phyloP scores from a whole-genome alignment of 2,329 filamentous ascomycete species.

The Scedosporium apiospermum region DNA sequence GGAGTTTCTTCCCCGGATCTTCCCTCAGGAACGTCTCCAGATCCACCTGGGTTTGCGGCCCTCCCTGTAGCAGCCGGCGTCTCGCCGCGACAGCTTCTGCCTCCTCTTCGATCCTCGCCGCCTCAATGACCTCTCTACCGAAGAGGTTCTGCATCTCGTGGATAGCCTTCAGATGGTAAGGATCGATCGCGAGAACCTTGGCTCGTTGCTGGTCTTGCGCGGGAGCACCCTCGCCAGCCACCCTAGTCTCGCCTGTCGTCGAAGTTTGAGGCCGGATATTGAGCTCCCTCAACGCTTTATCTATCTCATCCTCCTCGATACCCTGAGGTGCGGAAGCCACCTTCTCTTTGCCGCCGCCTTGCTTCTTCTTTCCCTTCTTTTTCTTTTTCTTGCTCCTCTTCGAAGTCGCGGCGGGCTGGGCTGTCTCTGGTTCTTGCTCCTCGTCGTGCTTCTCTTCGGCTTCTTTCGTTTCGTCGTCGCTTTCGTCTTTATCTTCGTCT shows the following conservation, averaged over 20 bases:
- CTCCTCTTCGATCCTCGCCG: slow-evolving; percentile 39
- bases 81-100: slow-evolving; percentile 27
- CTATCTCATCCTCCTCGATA: slow-evolving; percentile 43
- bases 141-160: slow-evolving; percentile 77
- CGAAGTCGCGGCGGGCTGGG: slow-evolving; percentile 10
- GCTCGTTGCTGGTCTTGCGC: slow-evolving; percentile 5
- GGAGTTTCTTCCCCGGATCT: slow-evolving; percentile 53
- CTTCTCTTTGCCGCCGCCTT: slow-evolving; percentile 22
- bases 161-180: slow-evolving; percentile 68
- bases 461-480: slow-evolving; percentile 23
- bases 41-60: slow-evolving; percentile 42
- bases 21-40: slow-evolving; percentile 45
- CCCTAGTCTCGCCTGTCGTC: background rate
- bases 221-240: slow-evolving; percentile 11
- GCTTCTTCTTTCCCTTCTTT: slow-evolving; percentile 29
- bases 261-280: slow-evolving; percentile 19
- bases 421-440: slow-evolving; percentile 8
- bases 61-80: slow-evolving; percentile 22
- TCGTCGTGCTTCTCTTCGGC: slow-evolving; percentile 16
- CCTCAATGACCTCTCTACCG: slow-evolving; percentile 48
- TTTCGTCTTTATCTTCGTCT: slow-evolving; percentile 27
- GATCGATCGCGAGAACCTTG: slow-evolving; percentile 36
- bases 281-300: slow-evolving; percentile 41
- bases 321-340: slow-evolving; percentile 9
- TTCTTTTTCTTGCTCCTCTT: slow-evolving; percentile 32